Conservation (phyloP, 176 grass and related monocot species). For the Rhipidocladum racemiflorum region DNA sequence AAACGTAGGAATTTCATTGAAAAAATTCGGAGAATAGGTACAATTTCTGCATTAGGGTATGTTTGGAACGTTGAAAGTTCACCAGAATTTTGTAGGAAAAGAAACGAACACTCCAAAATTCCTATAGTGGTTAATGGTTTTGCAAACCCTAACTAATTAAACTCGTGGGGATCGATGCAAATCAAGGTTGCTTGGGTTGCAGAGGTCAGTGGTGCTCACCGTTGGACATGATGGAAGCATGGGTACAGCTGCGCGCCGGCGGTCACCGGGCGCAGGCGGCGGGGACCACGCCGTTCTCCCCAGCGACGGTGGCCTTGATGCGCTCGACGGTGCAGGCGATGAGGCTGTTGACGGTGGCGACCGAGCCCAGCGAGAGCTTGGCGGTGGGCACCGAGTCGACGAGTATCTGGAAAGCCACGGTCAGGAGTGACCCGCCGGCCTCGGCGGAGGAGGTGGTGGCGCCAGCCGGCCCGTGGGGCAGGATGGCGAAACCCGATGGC, state of each 20-base stretch:
- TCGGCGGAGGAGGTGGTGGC: not conserved
- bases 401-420: slow-evolving; percentile 86
- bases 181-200: not conserved
- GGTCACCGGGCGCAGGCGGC: slow-evolving; percentile 25
- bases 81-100: not conserved
- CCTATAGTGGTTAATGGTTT: not conserved
- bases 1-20: not conserved
- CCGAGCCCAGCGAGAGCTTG: slow-evolving; percentile 81
- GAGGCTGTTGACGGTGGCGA: slow-evolving; percentile 82
- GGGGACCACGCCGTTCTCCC: slow-evolving; percentile 14
- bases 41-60: not conserved
- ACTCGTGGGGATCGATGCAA: not conserved
- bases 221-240: not conserved
- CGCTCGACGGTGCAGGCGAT: slow-evolving; percentile 81
- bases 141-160: not conserved
- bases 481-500: slow-evolving; percentile 77
- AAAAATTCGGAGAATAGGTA: not conserved
- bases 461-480: slow-evolving; percentile 53
- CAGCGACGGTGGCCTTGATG: slow-evolving; percentile 67
- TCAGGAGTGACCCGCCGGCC: slow-evolving; percentile 61
- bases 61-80: not conserved
- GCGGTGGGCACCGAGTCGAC: slow-evolving; percentile 80
- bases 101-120: not conserved
- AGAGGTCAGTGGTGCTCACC: slow-evolving; percentile 9
- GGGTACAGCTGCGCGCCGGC: not conserved